A percentile compares a stretch with the other conserved stretches of the same genome.
Evolutionary conservation across 2,329 filamentous ascomycete species (phyloP).

Genomic region (Cladosporium oxysporum): DNA sequence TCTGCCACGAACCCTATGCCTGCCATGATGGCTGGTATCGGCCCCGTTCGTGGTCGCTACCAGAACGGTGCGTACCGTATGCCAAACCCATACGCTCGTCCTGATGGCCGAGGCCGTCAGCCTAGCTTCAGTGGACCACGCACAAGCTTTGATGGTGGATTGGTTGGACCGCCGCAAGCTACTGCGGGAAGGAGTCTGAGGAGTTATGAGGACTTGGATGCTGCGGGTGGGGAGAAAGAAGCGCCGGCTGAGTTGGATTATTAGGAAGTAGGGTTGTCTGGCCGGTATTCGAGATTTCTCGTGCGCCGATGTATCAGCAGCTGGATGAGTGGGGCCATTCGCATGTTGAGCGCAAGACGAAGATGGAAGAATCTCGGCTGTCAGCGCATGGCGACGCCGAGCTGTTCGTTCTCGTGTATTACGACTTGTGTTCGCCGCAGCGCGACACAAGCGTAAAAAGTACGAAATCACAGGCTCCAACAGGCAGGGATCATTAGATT

Average conservation of each 20-base stretch:
- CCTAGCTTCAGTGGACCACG: constrained; percentile 22
- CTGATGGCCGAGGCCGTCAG: constrained; percentile 27
- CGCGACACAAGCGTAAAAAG: not conserved
- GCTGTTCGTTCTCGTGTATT: not conserved
- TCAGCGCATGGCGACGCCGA: not conserved
- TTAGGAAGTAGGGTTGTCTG: constrained; percentile 45
- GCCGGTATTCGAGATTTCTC: not conserved
- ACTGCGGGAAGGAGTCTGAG: constrained; percentile 90
- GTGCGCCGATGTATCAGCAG: not conserved
- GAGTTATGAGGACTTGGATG: constrained; percentile 97
- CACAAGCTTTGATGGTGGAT: constrained; percentile 39
- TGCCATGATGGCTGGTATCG: constrained; percentile 39
- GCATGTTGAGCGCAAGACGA: not conserved
- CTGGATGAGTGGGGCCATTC: too few species aligned
- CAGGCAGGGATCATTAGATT: not conserved
- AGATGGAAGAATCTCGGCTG: not conserved
- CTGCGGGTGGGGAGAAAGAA: constrained; percentile 53
- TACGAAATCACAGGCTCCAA: not conserved
- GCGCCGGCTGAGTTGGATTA: constrained; percentile 86
- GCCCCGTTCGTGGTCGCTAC: constrained; percentile 46
- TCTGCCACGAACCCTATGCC: constrained; percentile 26
- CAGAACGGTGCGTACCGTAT: constrained; percentile 34
- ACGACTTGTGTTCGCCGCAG: not conserved
- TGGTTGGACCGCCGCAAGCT: constrained; percentile 84
- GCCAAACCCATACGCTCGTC: constrained; percentile 33